A percentile compares a stretch with the other conserved stretches of the same genome.
Conservation (phyloP, 345 rosid genomes). For the Viola odorata region DNA sequence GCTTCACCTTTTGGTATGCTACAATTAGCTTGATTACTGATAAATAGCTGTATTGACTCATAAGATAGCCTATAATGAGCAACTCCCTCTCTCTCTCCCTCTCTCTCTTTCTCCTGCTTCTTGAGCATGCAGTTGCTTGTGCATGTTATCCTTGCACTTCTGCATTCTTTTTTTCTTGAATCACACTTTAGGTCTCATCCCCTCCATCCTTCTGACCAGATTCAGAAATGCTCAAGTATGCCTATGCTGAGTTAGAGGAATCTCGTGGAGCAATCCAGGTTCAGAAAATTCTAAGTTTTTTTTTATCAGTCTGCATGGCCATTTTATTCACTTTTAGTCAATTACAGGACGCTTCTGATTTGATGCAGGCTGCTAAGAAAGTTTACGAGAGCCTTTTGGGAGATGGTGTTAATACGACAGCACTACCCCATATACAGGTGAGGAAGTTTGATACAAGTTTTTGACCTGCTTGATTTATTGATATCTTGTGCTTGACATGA, state of each 20-base stretch:
- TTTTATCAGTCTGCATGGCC: neutral
- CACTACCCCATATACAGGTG: conserved; percentile 87
- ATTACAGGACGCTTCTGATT: conserved; percentile 19
- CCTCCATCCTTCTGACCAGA: conserved; percentile 33
- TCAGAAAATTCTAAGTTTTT: conserved; percentile 10
- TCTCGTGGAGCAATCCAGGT: conserved; percentile 83
- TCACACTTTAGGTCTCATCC: too few relatives aligned
- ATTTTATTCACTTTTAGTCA: conserved; percentile 5
- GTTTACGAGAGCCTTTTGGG: conserved; percentile 69
- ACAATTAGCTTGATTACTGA: neutral
- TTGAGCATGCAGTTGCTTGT: too few relatives aligned
- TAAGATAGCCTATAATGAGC: too few relatives aligned
- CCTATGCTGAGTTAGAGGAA: conserved; percentile 93
- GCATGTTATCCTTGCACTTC: too few relatives aligned
- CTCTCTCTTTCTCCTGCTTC: too few relatives aligned
- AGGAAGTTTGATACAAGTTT: conserved; percentile 7
- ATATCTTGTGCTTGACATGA: neutral
- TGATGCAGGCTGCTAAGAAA: conserved; percentile 75
- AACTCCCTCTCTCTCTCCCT: neutral
- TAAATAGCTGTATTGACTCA: neutral
- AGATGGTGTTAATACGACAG: conserved; percentile 48
- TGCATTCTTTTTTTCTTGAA: too few relatives aligned
- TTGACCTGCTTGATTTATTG: neutral
- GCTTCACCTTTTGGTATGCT: neutral
- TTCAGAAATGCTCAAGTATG: conserved; percentile 86